These are phyloP conservation scores for Drosera spatulata DNA, from an alignment of 179 eudicot species.

Conservation along the genomic window DNA sequence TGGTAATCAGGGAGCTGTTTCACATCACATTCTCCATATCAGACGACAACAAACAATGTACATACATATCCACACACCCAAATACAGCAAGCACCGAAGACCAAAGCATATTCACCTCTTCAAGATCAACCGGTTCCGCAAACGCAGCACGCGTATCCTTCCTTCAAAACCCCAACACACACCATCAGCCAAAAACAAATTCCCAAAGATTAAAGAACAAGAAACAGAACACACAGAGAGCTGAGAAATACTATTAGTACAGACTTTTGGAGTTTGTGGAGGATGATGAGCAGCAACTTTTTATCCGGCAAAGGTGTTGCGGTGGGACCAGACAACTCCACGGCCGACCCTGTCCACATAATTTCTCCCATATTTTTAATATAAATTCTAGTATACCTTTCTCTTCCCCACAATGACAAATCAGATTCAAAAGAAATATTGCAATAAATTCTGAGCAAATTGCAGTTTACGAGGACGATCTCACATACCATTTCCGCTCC, in stretches of 20 bases:
- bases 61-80: not conserved
- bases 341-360: conserved; percentile 38
- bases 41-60: not conserved
- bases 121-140: conserved; percentile 84
- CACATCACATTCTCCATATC: not conserved
- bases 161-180: conserved; percentile 24
- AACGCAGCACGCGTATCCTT: conserved; percentile 83
- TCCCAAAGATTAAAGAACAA: not conserved
- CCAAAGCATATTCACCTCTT: conserved; percentile 42
- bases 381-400: no score
- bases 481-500: conserved; percentile 42
- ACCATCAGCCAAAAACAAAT: not conserved
- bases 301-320: conserved; percentile 66
- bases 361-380: no score
- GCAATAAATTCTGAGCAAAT: conserved; percentile 4
- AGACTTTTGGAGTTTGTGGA: conserved; percentile 94
- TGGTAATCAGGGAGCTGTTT: conserved; percentile 86
- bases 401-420: conserved; percentile 3
- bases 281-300: conserved; percentile 75
- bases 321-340: conserved; percentile 61
- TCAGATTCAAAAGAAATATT: conserved; percentile 2
- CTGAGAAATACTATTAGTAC: conserved; percentile 3
- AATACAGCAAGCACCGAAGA: not conserved
- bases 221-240: conserved; percentile 1
- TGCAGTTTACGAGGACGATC: conserved; percentile 6